Conservation (phyloP, 805 yeast species). For the Candida piceae region DNA sequence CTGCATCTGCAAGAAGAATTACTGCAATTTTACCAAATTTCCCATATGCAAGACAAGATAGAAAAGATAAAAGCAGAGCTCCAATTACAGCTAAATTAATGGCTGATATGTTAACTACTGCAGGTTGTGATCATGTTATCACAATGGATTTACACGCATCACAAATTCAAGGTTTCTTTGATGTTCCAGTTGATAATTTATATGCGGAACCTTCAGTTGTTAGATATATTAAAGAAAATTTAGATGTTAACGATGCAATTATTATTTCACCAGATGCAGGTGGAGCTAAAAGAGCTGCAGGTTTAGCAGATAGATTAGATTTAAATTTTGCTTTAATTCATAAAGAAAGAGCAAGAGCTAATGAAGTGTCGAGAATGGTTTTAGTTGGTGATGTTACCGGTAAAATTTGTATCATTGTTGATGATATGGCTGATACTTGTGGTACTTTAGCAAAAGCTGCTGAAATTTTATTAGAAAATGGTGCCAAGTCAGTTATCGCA, state of each 20-base stretch:
- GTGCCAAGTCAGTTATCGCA: slow-evolving; percentile 70
- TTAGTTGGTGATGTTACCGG: slow-evolving; percentile 79
- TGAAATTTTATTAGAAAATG: slow-evolving; percentile 62
- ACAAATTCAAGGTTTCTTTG: slow-evolving; percentile 82
- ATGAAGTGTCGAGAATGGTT: slow-evolving; percentile 80
- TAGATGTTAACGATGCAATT: slow-evolving; percentile 57
- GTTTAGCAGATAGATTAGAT: slow-evolving; percentile 73
- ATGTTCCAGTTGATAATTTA: slow-evolving; percentile 77
- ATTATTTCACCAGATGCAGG: slow-evolving; percentile 87
- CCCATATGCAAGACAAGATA: slow-evolving; percentile 86
- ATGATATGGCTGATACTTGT: slow-evolving; percentile 89
- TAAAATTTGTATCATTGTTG: slow-evolving; percentile 72
- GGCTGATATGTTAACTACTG: slow-evolving; percentile 77
- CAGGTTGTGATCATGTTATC: slow-evolving; percentile 82
- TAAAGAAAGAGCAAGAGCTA: slow-evolving; percentile 78
- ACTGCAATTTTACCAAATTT: slow-evolving; percentile 80
- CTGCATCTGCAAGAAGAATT: slow-evolving; percentile 77
- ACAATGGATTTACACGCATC: slow-evolving; percentile 89
- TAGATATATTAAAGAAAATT: slow-evolving; percentile 61
- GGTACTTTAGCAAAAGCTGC: slow-evolving; percentile 83
- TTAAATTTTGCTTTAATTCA: slow-evolving; percentile 79
- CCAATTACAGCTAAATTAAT: slow-evolving; percentile 81
- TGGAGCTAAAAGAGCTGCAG: slow-evolving; percentile 88
- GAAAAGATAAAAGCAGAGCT: slow-evolving; percentile 80
- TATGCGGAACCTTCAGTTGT: slow-evolving; percentile 83